Base-by-base conservation (phyloP, 2,329 filamentous ascomycete genomes). In the Claviceps lovelessii region DNA sequence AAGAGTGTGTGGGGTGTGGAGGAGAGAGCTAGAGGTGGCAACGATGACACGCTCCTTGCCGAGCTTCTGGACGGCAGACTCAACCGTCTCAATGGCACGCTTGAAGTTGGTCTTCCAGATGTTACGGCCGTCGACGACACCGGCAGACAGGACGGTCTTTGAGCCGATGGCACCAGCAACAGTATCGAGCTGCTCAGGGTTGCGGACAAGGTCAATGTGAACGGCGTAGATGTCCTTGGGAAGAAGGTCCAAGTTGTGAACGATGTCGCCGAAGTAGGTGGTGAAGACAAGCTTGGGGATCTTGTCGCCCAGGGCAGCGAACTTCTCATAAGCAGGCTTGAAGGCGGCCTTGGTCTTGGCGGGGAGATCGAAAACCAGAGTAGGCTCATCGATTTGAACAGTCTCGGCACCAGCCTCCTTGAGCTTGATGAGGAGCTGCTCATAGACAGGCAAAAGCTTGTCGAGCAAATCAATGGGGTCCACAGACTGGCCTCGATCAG, bases 61-160 rank as follows among this genome's bases (percentile, higher is more conserved):
- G 60, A 98, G 83, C 79, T 95, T 81, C 79, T 96, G 88, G 66
- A 97, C 78, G 61, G 91, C 93, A 57, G 82, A 78, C 83, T 97
- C 89, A 58, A 93, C 86, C 61, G 77, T 82, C 79, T 93, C 90
- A 61, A 98, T 94, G 68, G 93, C 90, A 66, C 83, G 83, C 83
- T 95, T 87, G 78, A 96, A 86, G 85, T 97, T 95, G 76, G 90
- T 96, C 88, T 98, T 98, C 93, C 93, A 98, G 80, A 98, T 97
- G 83, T 98, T 98, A 68, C 93, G 90, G 67, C 93, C 93, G 67
- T 98, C 90, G 63, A 98, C 93, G 65, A 98, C 87, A 88, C 93
- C 93, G 61, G 84, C 86, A 62, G 93, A 98, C 62, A 98, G 85
- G 64, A 90, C 74, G 70, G 95, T 94, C 72, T 90, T 89, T 70